Base-by-base conservation (phyloP, 768 basidiomycete genomes). In the Tulasnella sp. region DNA sequence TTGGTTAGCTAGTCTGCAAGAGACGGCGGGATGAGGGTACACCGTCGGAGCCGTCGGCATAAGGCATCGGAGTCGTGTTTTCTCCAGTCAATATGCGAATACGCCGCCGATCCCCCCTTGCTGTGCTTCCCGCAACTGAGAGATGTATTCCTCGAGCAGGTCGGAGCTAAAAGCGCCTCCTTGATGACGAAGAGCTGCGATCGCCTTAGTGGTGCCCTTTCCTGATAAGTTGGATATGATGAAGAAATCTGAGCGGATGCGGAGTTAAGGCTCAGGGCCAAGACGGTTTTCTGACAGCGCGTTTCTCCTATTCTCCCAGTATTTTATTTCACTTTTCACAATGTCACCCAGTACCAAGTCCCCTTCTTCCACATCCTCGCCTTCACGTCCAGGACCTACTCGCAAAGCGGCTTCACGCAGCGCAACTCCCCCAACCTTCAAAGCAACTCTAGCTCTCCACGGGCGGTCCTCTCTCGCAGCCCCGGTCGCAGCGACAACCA, bases 191-290 rank as follows among this genome's bases (percentile, higher is more conserved):
- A 74, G 73, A 40, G 14, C 42, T 74, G 73, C 76, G n/a, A n/a
- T 77, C 56, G 71, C 76, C 76, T 77, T 77, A 58, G 71, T 6
- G n/a, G 76, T 77, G 58, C 52, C 76, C 76, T 36, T 40, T 68
- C 62, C 31, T 68, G 31, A 68, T 9, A 74, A 74, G 42, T 74
- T 74, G 39, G 73, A 74, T n/a, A n/a, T 74, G 73, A 74, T 74
- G 73, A 74, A 14, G 34, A 74, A 74, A 5, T n/a, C 44, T 39
- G 73, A 42, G 73, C 73, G 73, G 42, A 74, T 34, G 73, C 62
- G 62, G 62, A 68, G 31, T 34, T 68, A 68, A 68, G 62, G 34
- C 62, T 68, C 62, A 34, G 62, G 62, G 62, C 19, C 31, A 68
- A 19, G 27, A 36, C n/a, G n/a, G n/a, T n/a, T n/a, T n/a, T n/a